phyloP scores from a whole-genome alignment of 1,284 basidiomycete species.

The Cryptococcus sp. region DNA sequence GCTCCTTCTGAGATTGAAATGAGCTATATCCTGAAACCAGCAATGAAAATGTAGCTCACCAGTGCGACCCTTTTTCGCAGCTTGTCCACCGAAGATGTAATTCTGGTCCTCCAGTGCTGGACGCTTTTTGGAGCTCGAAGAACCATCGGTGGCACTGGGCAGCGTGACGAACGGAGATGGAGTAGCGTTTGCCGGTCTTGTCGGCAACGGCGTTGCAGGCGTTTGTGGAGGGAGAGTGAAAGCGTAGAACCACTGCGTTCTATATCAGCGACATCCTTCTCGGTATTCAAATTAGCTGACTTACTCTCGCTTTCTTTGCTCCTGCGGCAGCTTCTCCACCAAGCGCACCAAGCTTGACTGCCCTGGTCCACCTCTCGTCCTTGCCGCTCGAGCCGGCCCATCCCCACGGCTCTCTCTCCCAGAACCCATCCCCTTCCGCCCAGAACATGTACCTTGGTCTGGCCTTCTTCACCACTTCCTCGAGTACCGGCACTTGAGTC shows the following conservation, averaged over 20 bases:
- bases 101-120: slow-evolving; percentile 58
- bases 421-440: slow-evolving; percentile 65
- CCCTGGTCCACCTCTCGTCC: slow-evolving; percentile 67
- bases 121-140: slow-evolving; percentile 57
- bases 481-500: slow-evolving; percentile 62
- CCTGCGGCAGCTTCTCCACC: slow-evolving; percentile 59
- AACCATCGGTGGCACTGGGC: neutral
- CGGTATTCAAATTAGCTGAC: slow-evolving; percentile 27
- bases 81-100: slow-evolving; percentile 24
- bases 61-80: slow-evolving; percentile 56
- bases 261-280: neutral
- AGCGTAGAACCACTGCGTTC: slow-evolving; percentile 71
- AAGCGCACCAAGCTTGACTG: slow-evolving; percentile 83
- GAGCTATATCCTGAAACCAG: neutral
- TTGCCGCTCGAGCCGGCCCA: slow-evolving; percentile 68
- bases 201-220: slow-evolving; percentile 30
- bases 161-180: slow-evolving; percentile 43
- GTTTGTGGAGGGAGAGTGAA: slow-evolving; percentile 63
- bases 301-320: slow-evolving; percentile 79
- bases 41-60: slow-evolving; percentile 15
- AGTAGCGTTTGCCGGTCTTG: slow-evolving; percentile 40
- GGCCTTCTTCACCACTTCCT: slow-evolving; percentile 62
- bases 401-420: slow-evolving; percentile 86
- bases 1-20: slow-evolving; percentile 23
- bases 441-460: slow-evolving; percentile 56